phyloP scores from a whole-genome alignment of 1,139 yeast species.

The Blastobotrys buckinghamii region DNA sequence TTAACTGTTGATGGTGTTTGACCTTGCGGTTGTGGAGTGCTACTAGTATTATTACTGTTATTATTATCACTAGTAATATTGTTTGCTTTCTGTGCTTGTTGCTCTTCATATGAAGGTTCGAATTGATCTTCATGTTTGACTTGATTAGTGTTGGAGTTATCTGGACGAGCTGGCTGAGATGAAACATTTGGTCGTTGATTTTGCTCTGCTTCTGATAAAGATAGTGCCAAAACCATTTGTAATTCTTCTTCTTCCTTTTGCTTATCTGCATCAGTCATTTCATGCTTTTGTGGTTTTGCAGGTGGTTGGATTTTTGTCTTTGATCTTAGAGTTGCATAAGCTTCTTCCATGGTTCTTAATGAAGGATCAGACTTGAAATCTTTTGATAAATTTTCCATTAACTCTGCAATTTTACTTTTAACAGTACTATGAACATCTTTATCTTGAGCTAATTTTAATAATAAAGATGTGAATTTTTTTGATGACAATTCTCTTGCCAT shows the following conservation, averaged over 20 bases:
- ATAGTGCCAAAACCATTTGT: slow-evolving; percentile 68
- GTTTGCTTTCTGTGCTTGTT: not conserved
- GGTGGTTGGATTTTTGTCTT: slow-evolving; percentile 40
- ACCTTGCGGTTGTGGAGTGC: slow-evolving; percentile 15
- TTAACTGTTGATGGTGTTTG: slow-evolving; percentile 42
- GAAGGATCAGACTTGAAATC: slow-evolving; percentile 67
- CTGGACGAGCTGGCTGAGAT: slow-evolving; percentile 5
- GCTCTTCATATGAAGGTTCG: slow-evolving; percentile 11
- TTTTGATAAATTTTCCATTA: slow-evolving; percentile 55
- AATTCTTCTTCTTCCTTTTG: slow-evolving; percentile 72
- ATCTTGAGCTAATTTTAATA: slow-evolving; percentile 53
- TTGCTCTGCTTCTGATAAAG: slow-evolving; percentile 52
- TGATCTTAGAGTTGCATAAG: slow-evolving; percentile 38
- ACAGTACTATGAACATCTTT: slow-evolving; percentile 59
- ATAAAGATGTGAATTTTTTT: slow-evolving; percentile 52
- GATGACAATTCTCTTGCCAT: slow-evolving; percentile 79
- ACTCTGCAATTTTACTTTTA: slow-evolving; percentile 59
- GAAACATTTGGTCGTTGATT: slow-evolving; percentile 4
- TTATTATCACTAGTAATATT: slow-evolving; percentile 14
- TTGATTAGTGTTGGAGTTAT: not conserved
- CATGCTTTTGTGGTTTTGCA: slow-evolving; percentile 55
- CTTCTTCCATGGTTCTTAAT: slow-evolving; percentile 59
- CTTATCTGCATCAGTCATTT: slow-evolving; percentile 45
- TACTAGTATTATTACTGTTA: slow-evolving; percentile 15
- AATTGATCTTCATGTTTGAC: slow-evolving; percentile 8